A percentile compares a stretch with the other conserved stretches of the same genome.
phyloP scores from a whole-genome alignment of 192 early-diverging fungal genomes.

The Chytriomyces sp. region DNA sequence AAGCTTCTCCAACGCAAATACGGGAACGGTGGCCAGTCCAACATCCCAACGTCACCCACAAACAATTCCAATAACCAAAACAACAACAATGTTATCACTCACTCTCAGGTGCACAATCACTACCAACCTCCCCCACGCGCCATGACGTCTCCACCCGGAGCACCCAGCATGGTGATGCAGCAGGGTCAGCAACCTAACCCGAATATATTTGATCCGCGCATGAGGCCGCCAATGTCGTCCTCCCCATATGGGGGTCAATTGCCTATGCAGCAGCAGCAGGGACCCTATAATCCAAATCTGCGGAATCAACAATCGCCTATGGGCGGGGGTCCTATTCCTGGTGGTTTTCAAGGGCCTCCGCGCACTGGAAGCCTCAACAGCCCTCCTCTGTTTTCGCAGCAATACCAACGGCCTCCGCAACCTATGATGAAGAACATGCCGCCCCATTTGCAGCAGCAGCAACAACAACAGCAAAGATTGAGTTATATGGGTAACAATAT shows the following conservation, averaged over 20 bases:
- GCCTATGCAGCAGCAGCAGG: neutral
- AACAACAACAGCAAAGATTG: neutral
- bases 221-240: constrained; percentile 2
- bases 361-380: constrained; percentile 18
- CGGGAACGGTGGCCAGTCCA: neutral
- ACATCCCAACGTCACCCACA: neutral
- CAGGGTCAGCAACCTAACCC: neutral
- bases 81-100: neutral
- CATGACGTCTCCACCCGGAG: neutral
- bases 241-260: neutral
- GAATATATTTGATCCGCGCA: neutral
- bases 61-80: too few relatives aligned
- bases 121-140: neutral
- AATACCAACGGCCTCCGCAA: constrained; percentile 3
- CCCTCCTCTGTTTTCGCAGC: constrained; percentile 3
- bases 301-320: neutral
- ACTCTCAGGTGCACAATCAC: constrained; percentile 8
- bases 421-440: neutral
- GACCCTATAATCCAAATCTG: neutral
- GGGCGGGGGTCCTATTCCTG: neutral
- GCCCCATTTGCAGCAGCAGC: neutral
- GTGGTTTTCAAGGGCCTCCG: constrained; percentile 14
- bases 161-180: neutral
- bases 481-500: neutral
- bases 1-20: neutral